phyloP scores from a whole-genome alignment of 2,329 filamentous ascomycete species.

The Sporothrix inflata region DNA sequence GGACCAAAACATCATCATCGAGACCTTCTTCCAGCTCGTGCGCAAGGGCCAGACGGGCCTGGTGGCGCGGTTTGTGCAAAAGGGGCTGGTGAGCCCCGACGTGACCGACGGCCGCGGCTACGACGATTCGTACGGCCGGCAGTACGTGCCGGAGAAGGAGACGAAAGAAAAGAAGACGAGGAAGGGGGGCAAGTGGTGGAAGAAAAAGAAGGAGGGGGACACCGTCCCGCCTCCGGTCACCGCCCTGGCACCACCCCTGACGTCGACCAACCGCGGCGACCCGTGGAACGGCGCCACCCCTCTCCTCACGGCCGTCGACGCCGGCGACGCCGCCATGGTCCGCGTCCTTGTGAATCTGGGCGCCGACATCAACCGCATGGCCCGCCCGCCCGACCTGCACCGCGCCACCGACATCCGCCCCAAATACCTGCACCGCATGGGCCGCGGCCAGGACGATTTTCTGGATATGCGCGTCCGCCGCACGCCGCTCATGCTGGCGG shows the following conservation, averaged over 20 bases:
- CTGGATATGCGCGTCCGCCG: slow-evolving; percentile 40
- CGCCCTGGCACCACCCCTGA: background rate
- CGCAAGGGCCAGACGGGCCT: slow-evolving; percentile 36
- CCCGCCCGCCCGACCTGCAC: slow-evolving; percentile 30
- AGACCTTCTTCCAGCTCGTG: slow-evolving; percentile 25
- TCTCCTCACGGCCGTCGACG: slow-evolving; percentile 43
- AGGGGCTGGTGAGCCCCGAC: slow-evolving; percentile 47
- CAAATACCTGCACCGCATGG: background rate
- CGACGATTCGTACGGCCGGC: background rate
- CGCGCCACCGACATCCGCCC: background rate
- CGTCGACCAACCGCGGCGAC: background rate
- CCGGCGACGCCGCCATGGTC: slow-evolving; percentile 40
- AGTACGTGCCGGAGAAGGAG: background rate
- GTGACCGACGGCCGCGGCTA: slow-evolving; percentile 35
- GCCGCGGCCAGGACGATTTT: background rate
- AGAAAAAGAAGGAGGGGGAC: background rate
- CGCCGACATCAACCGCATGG: slow-evolving; percentile 41
- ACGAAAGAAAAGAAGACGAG: background rate
- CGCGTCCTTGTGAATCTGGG: slow-evolving; percentile 43
- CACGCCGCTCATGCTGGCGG: slow-evolving; percentile 52
- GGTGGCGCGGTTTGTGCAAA: slow-evolving; percentile 40
- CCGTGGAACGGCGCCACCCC: slow-evolving; percentile 40
- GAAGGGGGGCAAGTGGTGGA: background rate
- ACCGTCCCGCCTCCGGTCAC: background rate
- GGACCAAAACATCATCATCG: slow-evolving; percentile 31